Evolutionary conservation across 805 yeast species (phyloP).

Genomic region (Brettanomyces anomalus): DNA sequence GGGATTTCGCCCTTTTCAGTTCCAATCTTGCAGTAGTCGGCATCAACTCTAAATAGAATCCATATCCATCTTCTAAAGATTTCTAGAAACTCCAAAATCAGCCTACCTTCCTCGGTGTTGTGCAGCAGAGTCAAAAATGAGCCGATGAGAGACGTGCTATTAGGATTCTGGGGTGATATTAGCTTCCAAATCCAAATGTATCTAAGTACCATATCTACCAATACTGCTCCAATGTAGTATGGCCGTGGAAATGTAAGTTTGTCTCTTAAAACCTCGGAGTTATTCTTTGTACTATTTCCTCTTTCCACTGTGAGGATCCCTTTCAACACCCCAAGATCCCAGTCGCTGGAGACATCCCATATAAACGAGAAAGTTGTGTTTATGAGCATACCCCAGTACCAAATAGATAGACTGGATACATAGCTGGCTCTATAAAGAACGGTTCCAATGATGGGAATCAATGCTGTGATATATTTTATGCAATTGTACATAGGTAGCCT

Average conservation of each 20-base stretch:
- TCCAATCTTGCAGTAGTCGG: constrained; percentile 40
- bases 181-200: constrained; percentile 68
- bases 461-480: constrained; percentile 60
- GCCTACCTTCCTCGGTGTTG: constrained; percentile 50
- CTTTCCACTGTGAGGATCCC: constrained; percentile 13
- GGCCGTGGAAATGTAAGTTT: constrained; percentile 22
- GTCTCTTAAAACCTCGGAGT: constrained; percentile 20
- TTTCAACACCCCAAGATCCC: constrained; percentile 61
- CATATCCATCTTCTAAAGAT: constrained; percentile 80
- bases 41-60: constrained; percentile 78
- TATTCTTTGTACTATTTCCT: background rate
- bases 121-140: constrained; percentile 18
- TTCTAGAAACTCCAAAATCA: constrained; percentile 64
- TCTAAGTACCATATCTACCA: constrained; percentile 55
- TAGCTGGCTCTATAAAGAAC: constrained; percentile 20
- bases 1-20: background rate
- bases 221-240: constrained; percentile 49
- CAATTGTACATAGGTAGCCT: constrained; percentile 59
- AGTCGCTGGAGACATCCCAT: constrained; percentile 90
- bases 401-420: constrained; percentile 24
- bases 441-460: constrained; percentile 40
- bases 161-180: background rate
- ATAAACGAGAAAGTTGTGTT: constrained; percentile 72
- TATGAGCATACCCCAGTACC: constrained; percentile 39
- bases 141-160: constrained; percentile 5